phyloP scores from a whole-genome alignment of 169 alveolate species.

The Plasmodium knowlesi region DNA sequence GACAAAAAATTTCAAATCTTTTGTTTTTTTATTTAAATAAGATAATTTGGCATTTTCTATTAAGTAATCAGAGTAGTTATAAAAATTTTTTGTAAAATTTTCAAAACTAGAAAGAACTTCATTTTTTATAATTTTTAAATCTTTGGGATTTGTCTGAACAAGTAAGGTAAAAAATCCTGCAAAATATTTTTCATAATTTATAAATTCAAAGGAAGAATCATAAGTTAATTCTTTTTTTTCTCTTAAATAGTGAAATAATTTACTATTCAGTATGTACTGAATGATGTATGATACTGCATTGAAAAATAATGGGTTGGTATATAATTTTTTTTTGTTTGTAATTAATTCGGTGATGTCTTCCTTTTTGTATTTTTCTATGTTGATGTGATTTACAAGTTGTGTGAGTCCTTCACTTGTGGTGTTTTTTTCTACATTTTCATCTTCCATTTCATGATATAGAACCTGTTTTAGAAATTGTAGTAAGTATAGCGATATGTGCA shows the following conservation, averaged over 20 bases:
- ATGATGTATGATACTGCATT: conserved; percentile 38
- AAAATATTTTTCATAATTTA: conserved; percentile 84
- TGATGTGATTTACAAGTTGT: conserved; percentile 19
- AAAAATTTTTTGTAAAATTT: conserved; percentile 39
- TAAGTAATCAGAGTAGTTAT: conserved; percentile 63
- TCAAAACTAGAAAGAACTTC: conserved; percentile 74
- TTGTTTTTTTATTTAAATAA: conserved; percentile 52
- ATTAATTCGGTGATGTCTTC: conserved; percentile 79
- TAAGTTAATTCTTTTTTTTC: conserved; percentile 89
- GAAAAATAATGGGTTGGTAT: conserved; percentile 64
- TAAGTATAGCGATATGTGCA: conserved; percentile 77
- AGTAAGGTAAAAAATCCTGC: conserved; percentile 85
- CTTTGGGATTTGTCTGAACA: conserved; percentile 84
- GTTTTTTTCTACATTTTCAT: conserved; percentile 1
- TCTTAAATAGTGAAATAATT: conserved; percentile 79
- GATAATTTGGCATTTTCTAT: conserved; percentile 69
- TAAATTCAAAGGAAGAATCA: conserved; percentile 86
- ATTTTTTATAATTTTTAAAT: conserved; percentile 76
- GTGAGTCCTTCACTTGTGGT: background rate
- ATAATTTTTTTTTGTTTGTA: conserved; percentile 78
- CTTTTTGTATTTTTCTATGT: conserved; percentile 57
- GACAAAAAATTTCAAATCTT: conserved; percentile 70
- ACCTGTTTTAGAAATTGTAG: conserved; percentile 41
- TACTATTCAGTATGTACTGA: conserved; percentile 59
- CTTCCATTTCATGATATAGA: background rate